A percentile compares a stretch with the other conserved stretches of the same genome.
These are phyloP conservation scores for Darksidea phi DNA, from an alignment of 495 filamentous ascomycete genomes.

Conservation along the genomic window DNA sequence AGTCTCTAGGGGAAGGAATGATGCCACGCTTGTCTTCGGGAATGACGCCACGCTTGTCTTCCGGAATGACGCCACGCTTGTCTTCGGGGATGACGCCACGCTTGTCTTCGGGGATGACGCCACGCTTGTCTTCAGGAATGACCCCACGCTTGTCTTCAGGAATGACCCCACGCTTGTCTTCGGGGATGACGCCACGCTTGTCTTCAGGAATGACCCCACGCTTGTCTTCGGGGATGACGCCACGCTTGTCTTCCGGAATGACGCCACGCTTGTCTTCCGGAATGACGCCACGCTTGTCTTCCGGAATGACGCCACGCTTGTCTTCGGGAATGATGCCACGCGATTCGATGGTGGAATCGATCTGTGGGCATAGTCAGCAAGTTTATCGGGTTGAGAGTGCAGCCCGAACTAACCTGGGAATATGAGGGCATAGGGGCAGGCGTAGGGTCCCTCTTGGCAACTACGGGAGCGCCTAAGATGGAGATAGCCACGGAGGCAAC, in stretches of 20 bases:
- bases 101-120: not conserved
- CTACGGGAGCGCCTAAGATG: not conserved
- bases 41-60: too few species aligned
- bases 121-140: not conserved
- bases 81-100: not conserved
- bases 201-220: not conserved
- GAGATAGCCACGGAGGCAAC: not conserved
- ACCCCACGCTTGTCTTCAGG: not conserved
- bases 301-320: not conserved
- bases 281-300: not conserved
- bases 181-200: not conserved
- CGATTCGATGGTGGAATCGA: not conserved
- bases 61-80: not conserved
- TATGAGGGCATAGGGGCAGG: too few species aligned
- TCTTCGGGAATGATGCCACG: not conserved
- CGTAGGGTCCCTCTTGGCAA: too few species aligned
- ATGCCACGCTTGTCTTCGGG: too few species aligned
- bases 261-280: not conserved
- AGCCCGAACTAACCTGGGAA: too few species aligned
- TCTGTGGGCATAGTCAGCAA: too few species aligned
- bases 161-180: not conserved
- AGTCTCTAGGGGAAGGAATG: too few species aligned
- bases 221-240: not conserved
- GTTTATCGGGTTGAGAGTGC: too few species aligned
- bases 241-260: not conserved